These are phyloP conservation scores for Tolypocladium inflatum DNA, from an alignment of 2,329 filamentous ascomycete species.

Conservation along the genomic window DNA sequence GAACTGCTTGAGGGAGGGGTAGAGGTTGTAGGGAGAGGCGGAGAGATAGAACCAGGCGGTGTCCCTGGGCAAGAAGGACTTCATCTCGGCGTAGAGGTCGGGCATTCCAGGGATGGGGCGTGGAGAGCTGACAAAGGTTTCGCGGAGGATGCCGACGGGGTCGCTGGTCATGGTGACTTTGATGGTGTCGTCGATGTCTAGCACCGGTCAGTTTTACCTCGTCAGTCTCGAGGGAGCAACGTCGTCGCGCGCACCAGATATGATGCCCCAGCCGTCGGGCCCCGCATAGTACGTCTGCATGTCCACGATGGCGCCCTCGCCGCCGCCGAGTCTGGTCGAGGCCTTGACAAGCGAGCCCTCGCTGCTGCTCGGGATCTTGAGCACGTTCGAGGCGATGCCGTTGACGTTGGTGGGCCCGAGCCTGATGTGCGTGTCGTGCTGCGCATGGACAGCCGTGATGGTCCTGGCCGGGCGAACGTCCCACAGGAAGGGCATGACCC, in stretches of 20 bases:
- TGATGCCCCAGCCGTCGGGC: conserved; percentile 72
- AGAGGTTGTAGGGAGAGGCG: conserved; percentile 89
- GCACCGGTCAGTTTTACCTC: not conserved
- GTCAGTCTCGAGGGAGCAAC: conserved; percentile 1
- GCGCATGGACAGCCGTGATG: conserved; percentile 54
- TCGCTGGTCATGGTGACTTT: conserved; percentile 80
- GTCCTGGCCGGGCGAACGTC: conserved; percentile 61
- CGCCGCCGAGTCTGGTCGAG: conserved; percentile 39
- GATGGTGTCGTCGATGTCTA: conserved; percentile 91
- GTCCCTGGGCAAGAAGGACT: conserved; percentile 38
- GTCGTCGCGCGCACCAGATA: conserved; percentile 48
- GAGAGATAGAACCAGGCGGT: conserved; percentile 90
- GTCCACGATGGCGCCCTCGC: conserved; percentile 44
- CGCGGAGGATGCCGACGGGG: conserved; percentile 68
- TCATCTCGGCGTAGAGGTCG: conserved; percentile 63
- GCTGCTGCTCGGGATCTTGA: conserved; percentile 37
- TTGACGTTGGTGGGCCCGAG: conserved; percentile 63
- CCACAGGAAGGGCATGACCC: conserved; percentile 71
- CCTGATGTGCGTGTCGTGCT: conserved; percentile 38
- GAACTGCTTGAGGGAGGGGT: conserved; percentile 75
- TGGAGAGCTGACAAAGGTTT: conserved; percentile 73
- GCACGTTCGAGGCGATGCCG: conserved; percentile 59
- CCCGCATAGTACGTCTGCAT: conserved; percentile 68
- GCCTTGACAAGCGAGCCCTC: conserved; percentile 37
- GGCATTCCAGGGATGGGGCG: conserved; percentile 72